A percentile compares a stretch with the other conserved stretches of the same genome.
Conservation (phyloP, 257 asterid genomes). For the Nicotiana undulata region DNA sequence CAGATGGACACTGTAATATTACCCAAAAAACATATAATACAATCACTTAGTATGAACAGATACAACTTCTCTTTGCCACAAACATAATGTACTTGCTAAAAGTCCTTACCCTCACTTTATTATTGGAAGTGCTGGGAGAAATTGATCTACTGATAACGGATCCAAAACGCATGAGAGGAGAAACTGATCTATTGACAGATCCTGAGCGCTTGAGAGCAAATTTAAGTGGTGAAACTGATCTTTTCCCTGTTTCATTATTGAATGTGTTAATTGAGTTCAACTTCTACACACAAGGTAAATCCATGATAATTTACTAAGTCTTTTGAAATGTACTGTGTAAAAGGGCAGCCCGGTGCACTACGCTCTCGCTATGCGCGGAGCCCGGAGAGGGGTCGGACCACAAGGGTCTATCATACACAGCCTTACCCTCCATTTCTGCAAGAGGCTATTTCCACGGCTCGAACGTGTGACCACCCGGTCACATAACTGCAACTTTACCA, state of each 20-base stretch:
- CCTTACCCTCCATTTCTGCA: too few relatives aligned
- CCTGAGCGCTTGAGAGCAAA: slow-evolving; percentile 50
- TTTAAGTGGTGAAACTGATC: slow-evolving; percentile 44
- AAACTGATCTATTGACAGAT: slow-evolving; percentile 45
- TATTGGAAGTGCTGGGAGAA: slow-evolving; percentile 30
- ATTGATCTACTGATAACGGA: slow-evolving; percentile 38
- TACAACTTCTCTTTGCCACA: not conserved
- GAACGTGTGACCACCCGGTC: too few relatives aligned
- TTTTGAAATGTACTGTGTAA: not conserved
- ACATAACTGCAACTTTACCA: too few relatives aligned
- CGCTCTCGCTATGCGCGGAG: too few relatives aligned
- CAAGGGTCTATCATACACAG: too few relatives aligned
- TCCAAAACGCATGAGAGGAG: slow-evolving; percentile 58
- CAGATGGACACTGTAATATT: slow-evolving; percentile 48
- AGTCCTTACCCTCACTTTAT: slow-evolving; percentile 38
- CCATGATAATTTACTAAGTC: not conserved
- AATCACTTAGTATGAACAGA: not conserved
- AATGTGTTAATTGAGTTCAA: not conserved
- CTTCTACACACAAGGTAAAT: not conserved
- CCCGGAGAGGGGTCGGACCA: too few relatives aligned
- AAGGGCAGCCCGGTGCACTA: too few relatives aligned
- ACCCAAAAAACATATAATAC: not conserved
- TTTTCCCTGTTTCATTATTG: slow-evolving; percentile 33
- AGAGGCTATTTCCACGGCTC: too few relatives aligned
- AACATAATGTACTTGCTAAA: not conserved